These are phyloP conservation scores for Hypoxylon fragiforme DNA, from an alignment of 495 filamentous ascomycete genomes.

Conservation along the genomic window DNA sequence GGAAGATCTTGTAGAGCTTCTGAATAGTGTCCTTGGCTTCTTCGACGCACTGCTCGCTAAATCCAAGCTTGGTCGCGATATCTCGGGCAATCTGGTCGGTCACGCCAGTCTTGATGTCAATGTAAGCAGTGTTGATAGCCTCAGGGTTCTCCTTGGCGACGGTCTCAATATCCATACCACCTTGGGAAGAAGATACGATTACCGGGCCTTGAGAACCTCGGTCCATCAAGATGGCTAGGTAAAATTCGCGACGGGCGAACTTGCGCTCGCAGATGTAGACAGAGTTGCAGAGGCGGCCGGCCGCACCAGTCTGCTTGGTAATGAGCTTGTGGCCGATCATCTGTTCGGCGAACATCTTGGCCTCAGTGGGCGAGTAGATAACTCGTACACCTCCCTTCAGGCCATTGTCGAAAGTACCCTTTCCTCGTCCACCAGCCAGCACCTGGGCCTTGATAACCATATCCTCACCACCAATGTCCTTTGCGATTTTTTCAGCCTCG, in stretches of 20 bases:
- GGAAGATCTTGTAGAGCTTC: constrained; percentile 97
- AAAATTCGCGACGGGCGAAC: constrained; percentile 98
- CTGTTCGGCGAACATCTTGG: constrained; percentile 96
- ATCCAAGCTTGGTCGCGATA: constrained; percentile 91
- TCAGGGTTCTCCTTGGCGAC: constrained; percentile 97
- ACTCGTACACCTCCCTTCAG: constrained; percentile 98
- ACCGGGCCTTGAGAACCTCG: constrained; percentile 87
- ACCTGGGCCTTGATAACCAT: constrained; percentile 99
- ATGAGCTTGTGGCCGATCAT: constrained; percentile 99
- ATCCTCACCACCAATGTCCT: constrained; percentile 87
- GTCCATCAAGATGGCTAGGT: constrained; percentile 97
- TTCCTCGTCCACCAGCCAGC: constrained; percentile 93
- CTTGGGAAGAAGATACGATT: constrained; percentile 96
- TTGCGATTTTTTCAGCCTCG: constrained; percentile 90
- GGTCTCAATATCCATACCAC: constrained; percentile 98
- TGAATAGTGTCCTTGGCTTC: constrained; percentile 94
- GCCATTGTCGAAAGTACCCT: constrained; percentile 96
- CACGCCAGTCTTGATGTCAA: constrained; percentile 92
- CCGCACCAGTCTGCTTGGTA: constrained; percentile 97
- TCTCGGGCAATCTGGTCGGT: constrained; percentile 91
- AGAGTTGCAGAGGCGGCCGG: constrained; percentile 87
- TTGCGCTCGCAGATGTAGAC: constrained; percentile 99
- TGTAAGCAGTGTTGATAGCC: constrained; percentile 88
- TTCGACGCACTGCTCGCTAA: constrained; percentile 94
- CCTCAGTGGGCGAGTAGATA: constrained; percentile 85